These are phyloP conservation scores for Lomentospora prolificans DNA, from an alignment of 2,329 filamentous ascomycete species.

Conservation along the genomic window DNA sequence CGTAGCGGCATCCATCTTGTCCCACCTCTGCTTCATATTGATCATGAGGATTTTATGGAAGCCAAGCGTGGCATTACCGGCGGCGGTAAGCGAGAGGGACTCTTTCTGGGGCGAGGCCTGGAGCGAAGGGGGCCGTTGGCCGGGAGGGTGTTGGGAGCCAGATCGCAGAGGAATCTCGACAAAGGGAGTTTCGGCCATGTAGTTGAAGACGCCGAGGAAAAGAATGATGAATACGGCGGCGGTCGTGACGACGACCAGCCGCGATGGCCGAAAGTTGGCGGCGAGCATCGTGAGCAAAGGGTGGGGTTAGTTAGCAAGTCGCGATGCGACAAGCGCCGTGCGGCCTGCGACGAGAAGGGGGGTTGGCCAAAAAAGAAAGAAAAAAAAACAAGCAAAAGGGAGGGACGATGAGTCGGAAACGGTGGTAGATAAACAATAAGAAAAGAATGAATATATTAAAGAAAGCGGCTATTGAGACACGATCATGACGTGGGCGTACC, in stretches of 20 bases:
- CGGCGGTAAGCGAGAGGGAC: slow-evolving; percentile 8
- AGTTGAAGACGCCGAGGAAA: neutral
- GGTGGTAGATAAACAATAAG: too few species aligned
- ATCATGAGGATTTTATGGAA: slow-evolving; percentile 17
- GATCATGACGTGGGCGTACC: too few species aligned
- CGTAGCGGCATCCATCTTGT: slow-evolving; percentile 17
- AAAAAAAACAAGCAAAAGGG: too few species aligned
- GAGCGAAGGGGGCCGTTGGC: neutral
- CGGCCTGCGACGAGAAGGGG: neutral
- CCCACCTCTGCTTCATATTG: slow-evolving; percentile 17
- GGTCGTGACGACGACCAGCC: neutral
- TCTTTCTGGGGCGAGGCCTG: neutral
- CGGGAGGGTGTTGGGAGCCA: neutral
- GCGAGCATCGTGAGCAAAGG: neutral
- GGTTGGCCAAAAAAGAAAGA: too few species aligned
- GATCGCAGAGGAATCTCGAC: neutral
- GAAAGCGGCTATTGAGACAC: too few species aligned
- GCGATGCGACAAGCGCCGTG: too few species aligned
- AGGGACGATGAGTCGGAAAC: too few species aligned
- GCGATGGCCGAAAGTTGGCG: neutral
- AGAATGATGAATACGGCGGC: neutral
- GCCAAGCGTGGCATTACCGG: slow-evolving; percentile 18
- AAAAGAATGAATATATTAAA: too few species aligned
- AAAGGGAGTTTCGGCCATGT: neutral
- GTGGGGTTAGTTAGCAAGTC: too few species aligned